Evolutionary conservation across 2,329 filamentous ascomycete species (phyloP).

Genomic region (Pseudogymnoascus sp.): DNA sequence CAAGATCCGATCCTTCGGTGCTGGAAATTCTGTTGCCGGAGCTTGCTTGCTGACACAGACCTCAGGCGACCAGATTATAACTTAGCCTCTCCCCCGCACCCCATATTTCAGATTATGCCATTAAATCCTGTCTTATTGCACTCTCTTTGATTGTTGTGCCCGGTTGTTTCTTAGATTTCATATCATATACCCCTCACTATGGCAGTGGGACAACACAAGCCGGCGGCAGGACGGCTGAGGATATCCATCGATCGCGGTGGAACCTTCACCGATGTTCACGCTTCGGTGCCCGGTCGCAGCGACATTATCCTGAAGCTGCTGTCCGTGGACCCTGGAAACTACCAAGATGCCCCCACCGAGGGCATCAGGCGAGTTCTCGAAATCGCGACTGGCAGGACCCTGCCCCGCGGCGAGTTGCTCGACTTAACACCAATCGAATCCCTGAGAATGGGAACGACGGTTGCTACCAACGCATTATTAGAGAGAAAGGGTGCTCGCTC

Average conservation of each 20-base stretch:
- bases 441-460: conserved; percentile 69
- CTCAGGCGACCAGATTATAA: background rate
- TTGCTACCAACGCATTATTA: conserved; percentile 67
- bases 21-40: background rate
- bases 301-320: conserved; percentile 67
- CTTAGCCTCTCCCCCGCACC: background rate
- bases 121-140: background rate
- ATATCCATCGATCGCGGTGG: conserved; percentile 44
- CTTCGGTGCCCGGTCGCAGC: conserved; percentile 51
- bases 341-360: conserved; percentile 59
- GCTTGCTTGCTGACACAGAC: background rate
- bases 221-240: background rate
- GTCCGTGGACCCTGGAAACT: conserved; percentile 64
- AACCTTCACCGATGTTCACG: conserved; percentile 66
- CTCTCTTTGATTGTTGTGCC: conserved; percentile 1
- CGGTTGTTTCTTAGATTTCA: background rate
- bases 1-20: background rate
- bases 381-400: conserved; percentile 48
- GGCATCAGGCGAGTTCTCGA: conserved; percentile 56
- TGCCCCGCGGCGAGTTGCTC: conserved; percentile 50
- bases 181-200: conserved; percentile 4
- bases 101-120: conserved; percentile 4
- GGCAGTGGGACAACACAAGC: background rate
- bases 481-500: conserved; percentile 65
- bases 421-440: conserved; percentile 57